Conservation (phyloP, 192 early-diverging fungal genomes). For the Coemansia sp. region DNA sequence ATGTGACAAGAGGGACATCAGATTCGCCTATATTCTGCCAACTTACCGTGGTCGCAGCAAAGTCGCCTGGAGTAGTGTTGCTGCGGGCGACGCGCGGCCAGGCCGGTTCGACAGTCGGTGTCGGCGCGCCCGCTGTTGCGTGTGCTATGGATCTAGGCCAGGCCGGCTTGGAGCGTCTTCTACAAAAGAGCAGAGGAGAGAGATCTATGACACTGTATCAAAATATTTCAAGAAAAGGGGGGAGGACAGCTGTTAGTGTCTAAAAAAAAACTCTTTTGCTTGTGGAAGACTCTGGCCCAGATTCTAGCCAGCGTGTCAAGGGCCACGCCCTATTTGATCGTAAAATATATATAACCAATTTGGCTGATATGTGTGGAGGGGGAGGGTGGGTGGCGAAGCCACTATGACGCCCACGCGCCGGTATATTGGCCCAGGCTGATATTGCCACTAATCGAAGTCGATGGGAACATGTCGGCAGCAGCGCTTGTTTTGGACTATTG, state of each 20-base stretch:
- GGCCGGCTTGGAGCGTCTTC: not conserved
- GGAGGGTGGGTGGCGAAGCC: not conserved
- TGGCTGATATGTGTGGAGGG: not conserved
- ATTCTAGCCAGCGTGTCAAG: not conserved
- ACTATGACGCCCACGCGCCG: slow-evolving; percentile 5
- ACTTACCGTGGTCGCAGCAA: not conserved
- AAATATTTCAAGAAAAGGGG: not conserved
- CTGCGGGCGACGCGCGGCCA: slow-evolving; percentile 5
- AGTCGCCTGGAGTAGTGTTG: not conserved
- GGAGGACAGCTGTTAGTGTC: not conserved
- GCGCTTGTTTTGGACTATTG: not conserved
- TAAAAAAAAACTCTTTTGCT: not conserved
- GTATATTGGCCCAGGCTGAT: slow-evolving; percentile 1
- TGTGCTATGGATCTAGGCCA: not conserved
- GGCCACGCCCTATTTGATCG: not conserved
- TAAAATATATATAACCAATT: not conserved
- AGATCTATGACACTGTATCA: not conserved
- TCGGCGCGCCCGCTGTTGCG: slow-evolving; percentile 4
- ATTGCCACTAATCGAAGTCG: not conserved
- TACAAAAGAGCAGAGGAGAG: not conserved
- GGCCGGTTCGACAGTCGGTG: slow-evolving; percentile 2
- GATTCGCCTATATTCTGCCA: not conserved
- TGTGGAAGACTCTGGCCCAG: not conserved
- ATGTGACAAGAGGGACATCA: not conserved
- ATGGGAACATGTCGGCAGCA: not conserved